phyloP scores from a whole-genome alignment of 805 yeast genomes.

The Myxozyma geophila region DNA sequence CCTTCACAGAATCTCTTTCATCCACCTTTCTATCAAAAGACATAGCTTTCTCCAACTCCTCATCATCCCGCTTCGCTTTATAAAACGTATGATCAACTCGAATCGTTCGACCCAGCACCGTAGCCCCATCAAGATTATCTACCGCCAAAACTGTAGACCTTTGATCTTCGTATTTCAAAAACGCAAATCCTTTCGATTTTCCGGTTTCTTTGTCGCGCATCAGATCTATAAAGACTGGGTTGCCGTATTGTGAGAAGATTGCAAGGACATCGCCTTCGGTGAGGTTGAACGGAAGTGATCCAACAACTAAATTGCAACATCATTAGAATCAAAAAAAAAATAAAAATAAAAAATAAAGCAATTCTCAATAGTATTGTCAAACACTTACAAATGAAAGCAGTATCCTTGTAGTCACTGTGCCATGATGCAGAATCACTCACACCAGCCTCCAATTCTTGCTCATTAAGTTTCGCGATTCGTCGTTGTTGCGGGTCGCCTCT shows the following conservation, averaged over 20 bases:
- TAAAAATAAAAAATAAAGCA: not conserved
- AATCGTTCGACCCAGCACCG: constrained; percentile 55
- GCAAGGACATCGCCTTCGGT: constrained; percentile 76
- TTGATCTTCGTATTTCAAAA: constrained; percentile 80
- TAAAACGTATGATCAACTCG: constrained; percentile 67
- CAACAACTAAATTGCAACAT: constrained; percentile 51
- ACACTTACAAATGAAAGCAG: constrained; percentile 64
- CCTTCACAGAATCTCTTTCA: not conserved
- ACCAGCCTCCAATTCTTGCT: constrained; percentile 66
- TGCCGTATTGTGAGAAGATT: constrained; percentile 87
- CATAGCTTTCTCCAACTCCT: constrained; percentile 34
- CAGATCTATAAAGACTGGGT: constrained; percentile 75
- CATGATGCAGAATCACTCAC: constrained; percentile 72
- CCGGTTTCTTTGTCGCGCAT: constrained; percentile 69
- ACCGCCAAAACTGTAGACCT: constrained; percentile 81
- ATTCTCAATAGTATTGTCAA: not conserved
- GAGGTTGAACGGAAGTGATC: constrained; percentile 65
- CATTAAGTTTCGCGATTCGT: constrained; percentile 48
- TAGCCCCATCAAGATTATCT: constrained; percentile 80
- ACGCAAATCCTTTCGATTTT: constrained; percentile 74
- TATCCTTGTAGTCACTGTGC: constrained; percentile 82
- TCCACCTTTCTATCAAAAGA: constrained; percentile 20
- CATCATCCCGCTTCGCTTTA: constrained; percentile 32
- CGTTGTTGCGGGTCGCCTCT: constrained; percentile 18
- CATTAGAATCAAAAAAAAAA: not conserved